Evolutionary conservation across 2,329 filamentous ascomycete species (phyloP).

Genomic region (Remersonia thermophila): DNA sequence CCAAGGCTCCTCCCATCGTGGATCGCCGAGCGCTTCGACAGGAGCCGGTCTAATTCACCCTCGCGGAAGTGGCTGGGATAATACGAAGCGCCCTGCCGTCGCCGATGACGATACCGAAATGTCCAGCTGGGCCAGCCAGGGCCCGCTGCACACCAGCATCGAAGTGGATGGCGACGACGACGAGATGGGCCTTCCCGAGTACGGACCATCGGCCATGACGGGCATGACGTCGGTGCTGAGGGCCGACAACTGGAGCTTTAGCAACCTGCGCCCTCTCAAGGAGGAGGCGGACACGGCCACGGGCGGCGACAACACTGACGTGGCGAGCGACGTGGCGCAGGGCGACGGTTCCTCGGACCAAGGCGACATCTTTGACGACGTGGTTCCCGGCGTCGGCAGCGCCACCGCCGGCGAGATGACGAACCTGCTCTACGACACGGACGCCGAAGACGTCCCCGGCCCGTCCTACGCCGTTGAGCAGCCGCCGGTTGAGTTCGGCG

Average conservation of each 20-base stretch:
- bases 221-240: conserved; percentile 18
- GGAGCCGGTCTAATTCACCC: conserved; percentile 65
- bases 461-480: conserved; percentile 16
- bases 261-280: conserved; percentile 20
- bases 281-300: conserved; percentile 21
- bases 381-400: conserved; percentile 8
- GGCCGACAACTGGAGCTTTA: conserved; percentile 34
- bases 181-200: conserved; percentile 29
- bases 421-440: conserved; percentile 15
- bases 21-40: conserved; percentile 79
- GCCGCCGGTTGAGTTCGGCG: conserved; percentile 2
- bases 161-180: conserved; percentile 28
- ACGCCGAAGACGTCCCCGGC: conserved; percentile 11
- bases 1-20: conserved; percentile 72
- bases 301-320: conserved; percentile 21
- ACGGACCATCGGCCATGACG: conserved; percentile 19
- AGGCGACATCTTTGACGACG: conserved; percentile 14
- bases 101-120: conserved; percentile 12
- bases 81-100: conserved; percentile 1
- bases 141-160: conserved; percentile 17
- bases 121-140: conserved; percentile 10
- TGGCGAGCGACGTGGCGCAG: conserved; percentile 27
- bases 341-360: conserved; percentile 25
- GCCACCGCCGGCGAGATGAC: conserved; percentile 20
- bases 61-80: conserved; percentile 48